phyloP scores from a whole-genome alignment of 2,329 filamentous ascomycete species.

The Colletotrichum karsti region DNA sequence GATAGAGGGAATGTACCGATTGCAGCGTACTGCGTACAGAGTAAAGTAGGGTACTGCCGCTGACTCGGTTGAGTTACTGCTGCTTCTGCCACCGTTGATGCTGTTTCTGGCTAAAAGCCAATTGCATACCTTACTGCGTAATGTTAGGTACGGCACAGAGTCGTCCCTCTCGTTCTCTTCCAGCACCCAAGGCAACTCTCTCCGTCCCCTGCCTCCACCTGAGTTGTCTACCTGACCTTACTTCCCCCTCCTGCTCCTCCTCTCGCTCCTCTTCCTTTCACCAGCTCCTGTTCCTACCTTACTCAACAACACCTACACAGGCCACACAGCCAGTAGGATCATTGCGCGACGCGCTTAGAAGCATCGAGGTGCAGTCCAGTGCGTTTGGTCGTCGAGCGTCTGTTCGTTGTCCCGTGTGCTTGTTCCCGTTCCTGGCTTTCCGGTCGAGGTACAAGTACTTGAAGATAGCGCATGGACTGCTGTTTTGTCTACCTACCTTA shows the following conservation, averaged over 20 bases:
- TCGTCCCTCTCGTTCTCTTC: neutral
- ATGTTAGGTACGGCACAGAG: neutral
- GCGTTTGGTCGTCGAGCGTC: slow-evolving; percentile 19
- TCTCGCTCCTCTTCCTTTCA: neutral
- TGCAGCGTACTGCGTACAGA: no score
- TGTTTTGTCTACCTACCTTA: neutral
- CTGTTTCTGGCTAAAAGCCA: neutral
- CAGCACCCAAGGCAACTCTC: neutral
- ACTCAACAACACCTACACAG: slow-evolving; percentile 9
- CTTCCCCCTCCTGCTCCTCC: neutral
- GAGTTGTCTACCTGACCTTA: neutral
- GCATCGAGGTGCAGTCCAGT: slow-evolving; percentile 25
- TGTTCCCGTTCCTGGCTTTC: slow-evolving; percentile 2
- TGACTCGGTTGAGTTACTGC: slow-evolving; percentile 13
- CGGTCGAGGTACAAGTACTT: slow-evolving; percentile 7
- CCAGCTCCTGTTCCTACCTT: neutral
- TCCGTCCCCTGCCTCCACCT: neutral
- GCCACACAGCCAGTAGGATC: slow-evolving; percentile 41
- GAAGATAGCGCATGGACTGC: neutral
- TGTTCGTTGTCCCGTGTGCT: slow-evolving; percentile 5
- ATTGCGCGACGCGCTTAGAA: slow-evolving; percentile 43
- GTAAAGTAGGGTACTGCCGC: slow-evolving; percentile 13
- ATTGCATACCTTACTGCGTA: neutral
- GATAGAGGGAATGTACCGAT: neutral
- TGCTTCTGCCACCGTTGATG: neutral